These are phyloP conservation scores for Dipteronia sinensis DNA, from an alignment of 345 rosid genomes.

Conservation along the genomic window DNA sequence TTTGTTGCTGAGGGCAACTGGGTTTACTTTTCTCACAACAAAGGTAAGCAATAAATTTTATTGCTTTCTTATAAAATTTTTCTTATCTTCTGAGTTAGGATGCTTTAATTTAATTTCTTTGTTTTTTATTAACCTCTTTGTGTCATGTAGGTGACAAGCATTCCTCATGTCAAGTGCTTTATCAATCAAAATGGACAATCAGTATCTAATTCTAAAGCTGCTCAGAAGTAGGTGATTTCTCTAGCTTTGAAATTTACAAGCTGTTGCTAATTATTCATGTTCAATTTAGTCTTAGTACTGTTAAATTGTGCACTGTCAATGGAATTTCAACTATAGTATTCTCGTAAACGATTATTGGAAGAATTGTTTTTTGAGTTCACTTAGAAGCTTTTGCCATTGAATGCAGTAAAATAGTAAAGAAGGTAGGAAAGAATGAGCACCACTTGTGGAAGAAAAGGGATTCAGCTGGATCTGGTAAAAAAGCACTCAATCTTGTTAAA, in stretches of 20 bases:
- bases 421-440: constrained; percentile 53
- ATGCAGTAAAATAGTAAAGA: constrained; percentile 48
- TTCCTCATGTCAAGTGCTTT: constrained; percentile 32
- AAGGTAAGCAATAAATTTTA: constrained; percentile 33
- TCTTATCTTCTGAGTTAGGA: not conserved
- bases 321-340: not conserved
- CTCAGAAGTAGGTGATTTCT: constrained; percentile 41
- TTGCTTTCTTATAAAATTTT: not conserved
- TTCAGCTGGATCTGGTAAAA: constrained; percentile 74
- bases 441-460: constrained; percentile 86
- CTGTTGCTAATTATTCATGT: not conserved
- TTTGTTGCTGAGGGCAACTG: constrained; percentile 16
- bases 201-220: constrained; percentile 23
- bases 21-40: constrained; percentile 23
- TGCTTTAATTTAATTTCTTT: not conserved
- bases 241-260: not conserved
- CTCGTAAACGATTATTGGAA: not conserved
- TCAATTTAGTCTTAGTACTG: constrained; percentile 2
- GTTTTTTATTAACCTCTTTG: constrained; percentile 3
- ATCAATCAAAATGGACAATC: constrained; percentile 27
- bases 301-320: not conserved
- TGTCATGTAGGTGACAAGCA: constrained; percentile 17
- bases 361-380: constrained; percentile 6
- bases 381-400: constrained; percentile 2
- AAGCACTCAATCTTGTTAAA: constrained; percentile 71